These are phyloP conservation scores for Trichothecium sympodiale DNA, from an alignment of 2,329 filamentous ascomycete genomes.

Conservation along the genomic window DNA sequence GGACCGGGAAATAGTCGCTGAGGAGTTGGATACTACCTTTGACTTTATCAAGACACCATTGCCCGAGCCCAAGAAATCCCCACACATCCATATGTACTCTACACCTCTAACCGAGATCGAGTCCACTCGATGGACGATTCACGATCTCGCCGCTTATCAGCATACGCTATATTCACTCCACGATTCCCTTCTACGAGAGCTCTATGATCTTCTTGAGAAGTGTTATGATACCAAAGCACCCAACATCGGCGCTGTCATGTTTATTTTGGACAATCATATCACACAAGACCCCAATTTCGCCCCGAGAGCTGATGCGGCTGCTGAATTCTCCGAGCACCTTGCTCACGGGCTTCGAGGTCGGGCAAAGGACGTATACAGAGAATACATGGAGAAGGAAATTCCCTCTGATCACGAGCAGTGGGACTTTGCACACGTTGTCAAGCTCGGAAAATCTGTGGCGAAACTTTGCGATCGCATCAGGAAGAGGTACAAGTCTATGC, in stretches of 20 bases:
- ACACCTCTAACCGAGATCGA: conserved; percentile 44
- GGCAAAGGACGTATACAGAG: conserved; percentile 69
- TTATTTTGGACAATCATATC: conserved; percentile 71
- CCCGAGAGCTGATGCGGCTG: conserved; percentile 55
- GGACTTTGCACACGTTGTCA: conserved; percentile 85
- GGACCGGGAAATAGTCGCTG: conserved; percentile 68
- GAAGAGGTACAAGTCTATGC: conserved; percentile 82
- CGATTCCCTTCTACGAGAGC: conserved; percentile 72
- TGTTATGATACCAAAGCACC: conserved; percentile 86
- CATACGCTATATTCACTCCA: conserved; percentile 65
- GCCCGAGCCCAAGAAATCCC: conserved; percentile 53
- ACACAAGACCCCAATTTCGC: conserved; percentile 67
- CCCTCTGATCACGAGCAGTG: conserved; percentile 72
- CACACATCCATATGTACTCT: conserved; percentile 40
- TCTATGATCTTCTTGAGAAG: conserved; percentile 78
- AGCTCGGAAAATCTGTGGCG: conserved; percentile 76
- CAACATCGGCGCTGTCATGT: conserved; percentile 68
- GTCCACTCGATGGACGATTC: conserved; percentile 53
- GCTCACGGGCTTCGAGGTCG: conserved; percentile 61
- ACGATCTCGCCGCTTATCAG: conserved; percentile 61
- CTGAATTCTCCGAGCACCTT: conserved; percentile 62
- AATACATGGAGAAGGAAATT: conserved; percentile 68
- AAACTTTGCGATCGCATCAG: conserved; percentile 80
- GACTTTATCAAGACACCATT: conserved; percentile 66
- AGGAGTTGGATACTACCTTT: conserved; percentile 76